Evolutionary conservation across 2,329 filamentous ascomycete genomes (phyloP).

Genomic region (Talaromyces atroroseus): DNA sequence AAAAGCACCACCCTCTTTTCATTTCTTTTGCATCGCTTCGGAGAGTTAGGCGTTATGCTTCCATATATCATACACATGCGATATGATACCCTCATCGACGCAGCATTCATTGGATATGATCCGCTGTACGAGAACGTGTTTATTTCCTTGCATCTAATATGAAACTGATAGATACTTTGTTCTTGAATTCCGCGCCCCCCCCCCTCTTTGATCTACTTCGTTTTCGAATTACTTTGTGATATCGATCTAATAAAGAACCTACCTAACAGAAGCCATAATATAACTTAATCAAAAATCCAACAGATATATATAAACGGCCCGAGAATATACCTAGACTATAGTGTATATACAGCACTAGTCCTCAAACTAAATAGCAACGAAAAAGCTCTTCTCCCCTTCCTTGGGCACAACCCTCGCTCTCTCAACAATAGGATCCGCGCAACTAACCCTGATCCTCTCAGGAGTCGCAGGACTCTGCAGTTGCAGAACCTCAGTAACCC

Average conservation of each 20-base stretch:
- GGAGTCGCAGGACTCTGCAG: conserved; percentile 48
- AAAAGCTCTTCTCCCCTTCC: conserved; percentile 49
- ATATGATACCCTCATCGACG: conserved; percentile 8
- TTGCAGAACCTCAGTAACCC: conserved; percentile 38
- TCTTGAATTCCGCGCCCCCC: neutral
- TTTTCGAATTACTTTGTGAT: neutral
- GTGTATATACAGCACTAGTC: neutral
- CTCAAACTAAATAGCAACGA: conserved; percentile 33
- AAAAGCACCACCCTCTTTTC: neutral
- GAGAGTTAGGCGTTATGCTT: neutral
- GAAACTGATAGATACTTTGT: conserved; percentile 2
- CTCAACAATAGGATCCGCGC: conserved; percentile 42
- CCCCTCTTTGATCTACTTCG: neutral
- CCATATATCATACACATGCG: neutral
- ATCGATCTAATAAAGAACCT: neutral
- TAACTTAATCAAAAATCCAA: neutral
- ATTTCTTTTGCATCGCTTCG: neutral
- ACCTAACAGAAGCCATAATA: neutral
- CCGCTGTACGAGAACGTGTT: neutral
- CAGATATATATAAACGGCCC: neutral
- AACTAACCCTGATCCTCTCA: conserved; percentile 45
- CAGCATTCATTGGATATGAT: conserved; percentile 11
- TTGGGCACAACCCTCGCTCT: conserved; percentile 48
- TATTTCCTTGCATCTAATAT: conserved; percentile 1
- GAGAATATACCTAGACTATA: neutral